phyloP scores from a whole-genome alignment of 2,329 filamentous ascomycete species.

The Elsinoe necatrix region DNA sequence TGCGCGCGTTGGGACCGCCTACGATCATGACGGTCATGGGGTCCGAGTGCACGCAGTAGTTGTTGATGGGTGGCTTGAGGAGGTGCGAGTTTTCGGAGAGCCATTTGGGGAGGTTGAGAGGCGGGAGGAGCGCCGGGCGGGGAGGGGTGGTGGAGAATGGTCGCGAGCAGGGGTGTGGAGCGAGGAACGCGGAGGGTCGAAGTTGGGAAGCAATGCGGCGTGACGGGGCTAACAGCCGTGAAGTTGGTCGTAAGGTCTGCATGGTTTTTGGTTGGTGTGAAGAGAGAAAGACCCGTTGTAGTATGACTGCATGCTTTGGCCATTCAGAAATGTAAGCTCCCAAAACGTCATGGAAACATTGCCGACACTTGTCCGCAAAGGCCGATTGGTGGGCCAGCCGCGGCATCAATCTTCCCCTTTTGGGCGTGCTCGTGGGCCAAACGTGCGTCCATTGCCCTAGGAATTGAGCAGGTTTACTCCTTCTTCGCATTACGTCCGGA shows the following conservation, averaged over 20 bases:
- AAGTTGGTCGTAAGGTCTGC: background rate
- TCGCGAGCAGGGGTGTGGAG: background rate
- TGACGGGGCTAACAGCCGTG: background rate
- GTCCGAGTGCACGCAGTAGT: constrained; percentile 91
- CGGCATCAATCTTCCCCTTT: background rate
- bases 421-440: background rate
- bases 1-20: constrained; percentile 88
- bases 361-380: background rate
- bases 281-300: background rate
- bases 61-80: constrained; percentile 88
- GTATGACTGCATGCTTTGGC: background rate
- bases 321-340: constrained; percentile 1
- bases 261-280: background rate
- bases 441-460: background rate
- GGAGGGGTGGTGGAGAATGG: background rate
- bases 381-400: background rate
- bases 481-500: background rate
- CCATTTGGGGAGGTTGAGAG: constrained; percentile 41
- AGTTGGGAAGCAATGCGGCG: background rate
- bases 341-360: background rate
- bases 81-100: constrained; percentile 86
- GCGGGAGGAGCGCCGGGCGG: constrained; percentile 22
- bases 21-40: constrained; percentile 86
- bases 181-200: background rate
- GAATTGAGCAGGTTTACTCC: constrained; percentile 6